A percentile compares a stretch with the other conserved stretches of the same genome.
Conservation (phyloP, 2,329 filamentous ascomycete genomes). For the Dactylellina haptotyla region DNA sequence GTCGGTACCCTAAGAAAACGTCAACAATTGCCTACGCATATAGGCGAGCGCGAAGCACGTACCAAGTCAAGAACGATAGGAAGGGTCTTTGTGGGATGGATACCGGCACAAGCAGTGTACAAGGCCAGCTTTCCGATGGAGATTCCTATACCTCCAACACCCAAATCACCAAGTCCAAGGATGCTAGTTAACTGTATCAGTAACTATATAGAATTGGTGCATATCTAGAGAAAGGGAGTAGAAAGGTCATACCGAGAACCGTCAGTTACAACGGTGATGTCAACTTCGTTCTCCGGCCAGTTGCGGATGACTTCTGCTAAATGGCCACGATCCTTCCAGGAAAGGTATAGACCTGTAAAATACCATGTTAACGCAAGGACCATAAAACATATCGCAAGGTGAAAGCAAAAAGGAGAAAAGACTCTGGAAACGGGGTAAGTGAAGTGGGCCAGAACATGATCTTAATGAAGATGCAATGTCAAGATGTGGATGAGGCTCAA, state of each 20-base stretch:
- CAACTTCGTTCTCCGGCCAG: constrained; percentile 88
- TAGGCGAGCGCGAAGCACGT: background rate
- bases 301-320: constrained; percentile 88
- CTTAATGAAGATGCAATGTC: no score
- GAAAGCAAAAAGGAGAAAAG: background rate
- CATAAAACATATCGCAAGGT: background rate
- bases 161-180: constrained; percentile 90
- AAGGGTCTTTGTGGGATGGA: constrained; percentile 85
- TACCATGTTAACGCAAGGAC: background rate
- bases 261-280: constrained; percentile 97
- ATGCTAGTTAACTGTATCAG: constrained; percentile 60
- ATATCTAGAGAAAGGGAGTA: background rate
- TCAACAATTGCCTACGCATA: background rate
- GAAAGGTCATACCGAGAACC: constrained; percentile 76
- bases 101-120: constrained; percentile 94
- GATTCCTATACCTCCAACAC: constrained; percentile 97
- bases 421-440: no score
- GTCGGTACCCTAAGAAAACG: constrained; percentile 68
- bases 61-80: constrained; percentile 72
- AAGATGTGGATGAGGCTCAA: background rate
- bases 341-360: constrained; percentile 73
- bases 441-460: no score
- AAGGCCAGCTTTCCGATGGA: constrained; percentile 95
- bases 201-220: constrained; percentile 60
- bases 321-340: constrained; percentile 90